Evolutionary conservation across 495 filamentous ascomycete genomes (phyloP).

Genomic region (Neurospora hispaniola): DNA sequence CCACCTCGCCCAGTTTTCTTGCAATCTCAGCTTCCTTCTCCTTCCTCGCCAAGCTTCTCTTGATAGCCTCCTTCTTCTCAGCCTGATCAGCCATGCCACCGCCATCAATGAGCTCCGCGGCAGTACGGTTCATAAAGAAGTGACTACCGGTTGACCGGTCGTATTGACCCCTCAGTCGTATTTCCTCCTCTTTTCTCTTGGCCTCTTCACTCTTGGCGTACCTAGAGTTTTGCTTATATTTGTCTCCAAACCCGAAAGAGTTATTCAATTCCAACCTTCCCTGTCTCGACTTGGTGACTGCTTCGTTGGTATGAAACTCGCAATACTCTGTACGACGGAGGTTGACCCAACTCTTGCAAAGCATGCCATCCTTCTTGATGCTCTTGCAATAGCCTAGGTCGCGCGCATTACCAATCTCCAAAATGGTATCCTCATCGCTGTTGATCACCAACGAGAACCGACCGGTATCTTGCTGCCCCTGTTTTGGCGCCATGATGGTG

Average conservation of each 20-base stretch:
- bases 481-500: conserved; percentile 73
- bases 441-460: conserved; percentile 74
- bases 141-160: conserved; percentile 47
- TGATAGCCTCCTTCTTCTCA: conserved; percentile 55
- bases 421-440: conserved; percentile 73
- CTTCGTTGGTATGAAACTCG: conserved; percentile 80
- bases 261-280: conserved; percentile 71
- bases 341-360: conserved; percentile 80
- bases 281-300: conserved; percentile 58
- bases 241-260: conserved; percentile 36
- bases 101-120: conserved; percentile 59
- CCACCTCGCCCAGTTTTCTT: conserved; percentile 49
- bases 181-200: conserved; percentile 16
- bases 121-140: conserved; percentile 44
- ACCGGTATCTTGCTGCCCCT: conserved; percentile 59
- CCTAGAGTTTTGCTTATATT: conserved; percentile 27
- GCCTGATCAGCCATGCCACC: conserved; percentile 41
- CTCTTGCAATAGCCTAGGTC: conserved; percentile 87
- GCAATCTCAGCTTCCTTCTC: conserved; percentile 78
- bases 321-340: conserved; percentile 79
- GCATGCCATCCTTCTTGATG: conserved; percentile 70
- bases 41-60: conserved; percentile 55
- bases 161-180: conserved; percentile 29
- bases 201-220: conserved; percentile 8
- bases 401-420: conserved; percentile 76